A percentile compares a stretch with the other conserved stretches of the same genome.
Conservation (phyloP, 164 flowering plant genomes). For the Malania oleifera region DNA sequence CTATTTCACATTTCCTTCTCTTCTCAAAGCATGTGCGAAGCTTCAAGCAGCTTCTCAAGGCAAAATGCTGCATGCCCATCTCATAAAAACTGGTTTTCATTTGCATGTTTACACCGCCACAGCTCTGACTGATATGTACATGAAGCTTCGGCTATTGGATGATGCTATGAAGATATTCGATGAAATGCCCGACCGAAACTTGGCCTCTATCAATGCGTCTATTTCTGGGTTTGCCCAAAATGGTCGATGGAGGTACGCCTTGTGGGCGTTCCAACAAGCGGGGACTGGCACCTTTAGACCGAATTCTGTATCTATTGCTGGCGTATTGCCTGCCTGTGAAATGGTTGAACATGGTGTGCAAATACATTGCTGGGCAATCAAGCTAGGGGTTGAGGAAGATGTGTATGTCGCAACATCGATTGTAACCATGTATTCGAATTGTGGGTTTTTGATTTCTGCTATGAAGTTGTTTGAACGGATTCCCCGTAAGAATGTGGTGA, state of each 20-base stretch:
- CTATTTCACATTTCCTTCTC: conserved; percentile 55
- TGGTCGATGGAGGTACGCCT: conserved; percentile 39
- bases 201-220: conserved; percentile 38
- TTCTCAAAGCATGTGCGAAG: conserved; percentile 62
- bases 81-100: conserved; percentile 47
- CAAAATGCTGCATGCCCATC: conserved; percentile 47
- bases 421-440: conserved; percentile 50
- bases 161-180: conserved; percentile 54
- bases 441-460: conserved; percentile 34
- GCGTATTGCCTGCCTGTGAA: conserved; percentile 44
- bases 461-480: conserved; percentile 37
- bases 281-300: conserved; percentile 28
- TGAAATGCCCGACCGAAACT: conserved; percentile 46
- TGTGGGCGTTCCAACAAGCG: conserved; percentile 27
- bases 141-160: conserved; percentile 21
- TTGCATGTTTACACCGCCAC: conserved; percentile 36
- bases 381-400: conserved; percentile 57
- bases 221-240: conserved; percentile 54
- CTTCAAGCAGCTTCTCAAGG: conserved; percentile 30
- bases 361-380: conserved; percentile 55
- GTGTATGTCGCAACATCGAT: conserved; percentile 55
- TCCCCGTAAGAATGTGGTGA: conserved; percentile 44
- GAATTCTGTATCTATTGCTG: conserved; percentile 56
- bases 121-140: conserved; percentile 41
- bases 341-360: conserved; percentile 26